Conservation (phyloP, 257 asterid species). For the Solanum neorickii region DNA sequence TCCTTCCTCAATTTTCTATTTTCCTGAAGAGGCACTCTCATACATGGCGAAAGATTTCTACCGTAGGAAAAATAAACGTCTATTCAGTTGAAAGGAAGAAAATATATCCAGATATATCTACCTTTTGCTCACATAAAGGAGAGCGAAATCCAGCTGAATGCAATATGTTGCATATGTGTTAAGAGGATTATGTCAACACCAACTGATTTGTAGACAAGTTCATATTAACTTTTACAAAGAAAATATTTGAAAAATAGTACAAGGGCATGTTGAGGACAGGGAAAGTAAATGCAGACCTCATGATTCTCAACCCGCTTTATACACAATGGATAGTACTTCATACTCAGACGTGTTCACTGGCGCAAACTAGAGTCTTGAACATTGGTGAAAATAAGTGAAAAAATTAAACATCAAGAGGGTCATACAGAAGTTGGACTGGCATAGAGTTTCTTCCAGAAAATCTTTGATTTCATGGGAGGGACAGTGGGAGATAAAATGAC, state of each 20-base stretch:
- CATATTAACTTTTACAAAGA: background rate
- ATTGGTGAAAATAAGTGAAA: background rate
- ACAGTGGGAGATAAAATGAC: background rate
- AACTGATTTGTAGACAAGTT: background rate
- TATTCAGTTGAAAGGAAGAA: background rate
- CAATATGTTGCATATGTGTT: background rate
- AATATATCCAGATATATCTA: background rate
- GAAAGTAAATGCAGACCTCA: background rate
- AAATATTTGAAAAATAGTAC: background rate
- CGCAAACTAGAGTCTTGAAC: background rate
- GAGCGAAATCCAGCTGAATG: background rate
- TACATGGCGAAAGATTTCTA: background rate
- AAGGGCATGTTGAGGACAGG: background rate
- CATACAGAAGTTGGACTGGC: background rate
- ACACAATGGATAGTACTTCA: background rate
- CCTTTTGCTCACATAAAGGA: background rate
- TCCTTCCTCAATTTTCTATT: background rate
- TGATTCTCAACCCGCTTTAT: background rate
- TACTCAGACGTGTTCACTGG: background rate
- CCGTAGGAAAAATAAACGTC: background rate
- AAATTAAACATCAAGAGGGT: background rate
- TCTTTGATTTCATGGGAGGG: background rate
- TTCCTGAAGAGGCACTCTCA: background rate
- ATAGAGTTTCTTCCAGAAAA: background rate
- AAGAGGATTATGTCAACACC: background rate